phyloP scores from a whole-genome alignment of 2,329 filamentous ascomycete genomes.

The Fonsecaea erecta region DNA sequence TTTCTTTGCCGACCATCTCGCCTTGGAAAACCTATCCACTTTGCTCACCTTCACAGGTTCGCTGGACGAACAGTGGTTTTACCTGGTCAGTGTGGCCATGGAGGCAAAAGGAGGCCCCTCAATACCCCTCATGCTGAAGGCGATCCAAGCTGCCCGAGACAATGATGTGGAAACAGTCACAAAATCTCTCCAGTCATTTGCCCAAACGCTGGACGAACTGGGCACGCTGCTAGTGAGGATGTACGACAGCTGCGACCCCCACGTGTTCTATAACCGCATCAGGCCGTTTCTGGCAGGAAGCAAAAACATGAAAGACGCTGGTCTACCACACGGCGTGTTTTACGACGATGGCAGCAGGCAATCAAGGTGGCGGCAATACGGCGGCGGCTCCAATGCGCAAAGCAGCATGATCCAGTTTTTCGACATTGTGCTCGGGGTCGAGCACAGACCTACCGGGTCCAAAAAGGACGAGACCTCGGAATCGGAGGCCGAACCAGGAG shows the following conservation, averaged over 20 bases:
- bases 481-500: constrained; percentile 53
- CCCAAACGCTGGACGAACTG: constrained; percentile 85
- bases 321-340: constrained; percentile 81
- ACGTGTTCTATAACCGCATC: constrained; percentile 93
- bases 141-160: constrained; percentile 76
- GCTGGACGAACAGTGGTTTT: constrained; percentile 98
- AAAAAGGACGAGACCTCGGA: constrained; percentile 50
- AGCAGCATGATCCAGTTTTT: constrained; percentile 98
- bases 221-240: constrained; percentile 79
- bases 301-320: constrained; percentile 96
- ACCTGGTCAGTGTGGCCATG: constrained; percentile 91
- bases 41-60: constrained; percentile 91
- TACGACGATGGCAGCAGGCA: constrained; percentile 77
- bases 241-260: constrained; percentile 94
- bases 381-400: constrained; percentile 94
- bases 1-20: constrained; percentile 79
- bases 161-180: constrained; percentile 74
- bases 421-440: constrained; percentile 85
- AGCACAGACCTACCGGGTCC: constrained; percentile 87
- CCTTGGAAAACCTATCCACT: constrained; percentile 86
- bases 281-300: constrained; percentile 94
- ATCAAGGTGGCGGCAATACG: constrained; percentile 77
- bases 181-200: constrained; percentile 76
- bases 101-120: constrained; percentile 88
- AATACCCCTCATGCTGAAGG: constrained; percentile 84